A percentile compares a stretch with the other conserved stretches of the same genome.
Conservation (phyloP, 176 grass and related monocot species). For the Bromus sterilis region DNA sequence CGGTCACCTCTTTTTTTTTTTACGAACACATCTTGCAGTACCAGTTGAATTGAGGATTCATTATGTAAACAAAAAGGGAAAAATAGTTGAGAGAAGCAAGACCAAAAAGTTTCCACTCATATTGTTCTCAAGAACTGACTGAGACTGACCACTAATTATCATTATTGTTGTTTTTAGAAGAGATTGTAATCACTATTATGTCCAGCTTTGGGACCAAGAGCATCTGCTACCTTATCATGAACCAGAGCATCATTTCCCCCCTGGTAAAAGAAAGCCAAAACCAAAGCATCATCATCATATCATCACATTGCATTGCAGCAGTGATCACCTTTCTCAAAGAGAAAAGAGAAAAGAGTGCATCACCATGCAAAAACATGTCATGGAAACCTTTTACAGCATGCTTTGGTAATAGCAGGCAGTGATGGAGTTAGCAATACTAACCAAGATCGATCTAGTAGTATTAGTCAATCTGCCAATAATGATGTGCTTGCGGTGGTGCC, state of each 20-base stretch:
- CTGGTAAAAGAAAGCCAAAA: background rate
- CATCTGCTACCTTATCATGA: slow-evolving; percentile 10
- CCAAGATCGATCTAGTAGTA: background rate
- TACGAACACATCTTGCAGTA: background rate
- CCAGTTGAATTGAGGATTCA: background rate
- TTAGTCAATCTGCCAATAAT: background rate
- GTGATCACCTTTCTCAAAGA: background rate
- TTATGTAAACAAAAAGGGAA: background rate
- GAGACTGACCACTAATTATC: background rate
- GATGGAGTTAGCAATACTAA: no score
- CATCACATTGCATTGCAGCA: background rate
- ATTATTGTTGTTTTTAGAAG: background rate
- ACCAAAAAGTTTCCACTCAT: background rate
- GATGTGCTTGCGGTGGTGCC: background rate
- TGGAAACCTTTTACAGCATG: no score
- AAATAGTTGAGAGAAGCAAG: background rate
- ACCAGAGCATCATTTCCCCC: background rate
- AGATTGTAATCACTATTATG: background rate
- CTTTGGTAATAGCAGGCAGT: no score
- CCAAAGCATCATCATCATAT: background rate
- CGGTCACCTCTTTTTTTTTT: background rate
- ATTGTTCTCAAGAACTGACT: background rate
- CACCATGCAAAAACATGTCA: background rate
- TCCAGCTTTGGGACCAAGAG: background rate
- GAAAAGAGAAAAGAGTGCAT: background rate